Evolutionary conservation across 345 rosid genomes (phyloP), one percentile per base, ranked within the genome.

Genomic region (Luvunga scandens): DNA sequence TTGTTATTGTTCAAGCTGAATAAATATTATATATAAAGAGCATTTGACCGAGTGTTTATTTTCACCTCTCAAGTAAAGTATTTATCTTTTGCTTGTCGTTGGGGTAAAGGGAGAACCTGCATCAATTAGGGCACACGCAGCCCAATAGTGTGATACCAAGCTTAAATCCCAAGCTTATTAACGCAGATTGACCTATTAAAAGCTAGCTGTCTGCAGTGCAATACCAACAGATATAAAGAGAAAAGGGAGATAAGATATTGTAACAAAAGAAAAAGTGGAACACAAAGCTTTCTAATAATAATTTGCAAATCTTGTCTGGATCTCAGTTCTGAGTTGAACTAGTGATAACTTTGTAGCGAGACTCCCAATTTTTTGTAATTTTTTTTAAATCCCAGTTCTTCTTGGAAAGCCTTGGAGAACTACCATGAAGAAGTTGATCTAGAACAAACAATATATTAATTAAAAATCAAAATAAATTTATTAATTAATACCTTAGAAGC

Each of bases 31-130:
- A 7, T 19, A 7, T 7, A 34, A 45, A 45, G 50, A 45, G 50
- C 50, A 3, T 14, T 45, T 76, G 81, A 72, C 66, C 75, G 45
- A 33, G 66, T 76, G 60, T 64, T 39, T 72, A 67, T 77, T 81
- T 68, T 72, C 79, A 45, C 31, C 62, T 82, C 77, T 83, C 78
- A 84, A 81, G 81, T 66, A 82, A 85, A 79, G 87, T 81, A 79
- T 81, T 80, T 80, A 42, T 83, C 82, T 81, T 87, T 87, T 85
- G 84, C 81, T 85, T 84, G 80, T 83, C 86, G 81, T 77, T 83
- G 64, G n/a, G 82, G 84, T 78, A 85, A 89, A 84, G 87, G 71
- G 75, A 76, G 78, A 82, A 78, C 72, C 71, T 73, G 63, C 77
- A 78, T 48, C 74, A 74, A 48, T 78, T 50, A 69, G 63, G 69